Evolutionary conservation across 768 basidiomycete genomes (phyloP), one percentile per base, ranked within the genome.

Genomic region (Tylopilus plumbeoviolaceoides): DNA sequence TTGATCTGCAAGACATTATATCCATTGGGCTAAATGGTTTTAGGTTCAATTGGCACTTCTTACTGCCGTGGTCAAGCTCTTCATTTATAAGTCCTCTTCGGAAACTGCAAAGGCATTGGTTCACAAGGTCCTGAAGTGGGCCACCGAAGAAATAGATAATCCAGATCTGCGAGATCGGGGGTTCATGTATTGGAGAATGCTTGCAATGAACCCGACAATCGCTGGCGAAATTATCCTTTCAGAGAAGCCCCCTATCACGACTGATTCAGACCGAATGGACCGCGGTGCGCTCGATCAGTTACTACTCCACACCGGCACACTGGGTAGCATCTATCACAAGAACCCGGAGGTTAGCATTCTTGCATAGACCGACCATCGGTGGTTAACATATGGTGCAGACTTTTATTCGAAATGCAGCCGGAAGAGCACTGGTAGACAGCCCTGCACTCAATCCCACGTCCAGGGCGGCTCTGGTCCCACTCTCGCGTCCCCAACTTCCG

Each of bases 121-220:
- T 9, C 91, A 93, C 66, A 97, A 94, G 65, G 89, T 98, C 7
- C 77, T 99, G 41, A 98, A 98, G 66, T 92, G 91, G 87, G 87
- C 93, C 12, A 99, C 97, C 7, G 95, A 99, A 68, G 91, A 97
- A 59, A 85, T 97, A 50, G 97, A 99, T 68, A 99, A 99, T 65
- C 97, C 97, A 8, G 97, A 99, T 75, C 76, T 99, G 20, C 82
- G 97, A 31, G 97, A 99, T 70, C 78, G 97, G 56, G 97, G 97
- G 4, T 98, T 95, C 75, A 98, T 99, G 89, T 99, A 98, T 72
- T 99, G 97, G 97, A 85, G 97, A 36, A 79, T 99, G 73, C 80
- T 98, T 42, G 95, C 95, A 9, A 87, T 93, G 62, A 93, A 97
- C 65, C 93, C 95, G 2, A 73, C 85, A 8, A 86, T 87, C 0